A percentile compares a stretch with the other conserved stretches of the same genome.
Conservation (phyloP, 2,329 filamentous ascomycete genomes). For the Alternaria sp. region DNA sequence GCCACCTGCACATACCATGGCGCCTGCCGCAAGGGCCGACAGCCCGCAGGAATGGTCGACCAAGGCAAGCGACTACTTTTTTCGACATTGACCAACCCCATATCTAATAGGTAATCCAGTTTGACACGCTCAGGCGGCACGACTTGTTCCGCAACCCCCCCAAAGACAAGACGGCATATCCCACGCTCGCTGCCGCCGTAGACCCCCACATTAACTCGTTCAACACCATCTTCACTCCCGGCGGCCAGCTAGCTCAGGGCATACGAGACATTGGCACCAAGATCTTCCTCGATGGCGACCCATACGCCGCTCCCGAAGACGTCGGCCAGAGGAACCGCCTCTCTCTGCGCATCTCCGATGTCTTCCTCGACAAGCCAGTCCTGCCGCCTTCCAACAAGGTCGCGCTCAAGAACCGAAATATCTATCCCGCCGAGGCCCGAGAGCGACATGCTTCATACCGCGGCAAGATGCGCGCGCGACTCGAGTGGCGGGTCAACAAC, state of each 20-base stretch:
- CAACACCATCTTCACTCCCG: slow-evolving; percentile 83
- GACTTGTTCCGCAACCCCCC: slow-evolving; percentile 90
- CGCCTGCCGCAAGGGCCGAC: slow-evolving; percentile 55
- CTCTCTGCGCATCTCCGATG: slow-evolving; percentile 78
- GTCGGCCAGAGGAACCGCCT: slow-evolving; percentile 75
- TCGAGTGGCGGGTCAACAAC: slow-evolving; percentile 89
- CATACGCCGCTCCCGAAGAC: slow-evolving; percentile 61
- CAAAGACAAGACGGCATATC: slow-evolving; percentile 86
- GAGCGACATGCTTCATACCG: slow-evolving; percentile 93
- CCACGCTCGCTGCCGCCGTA: slow-evolving; percentile 83
- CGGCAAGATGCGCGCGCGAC: slow-evolving; percentile 81
- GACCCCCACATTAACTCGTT: slow-evolving; percentile 95
- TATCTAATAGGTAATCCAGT: slow-evolving; percentile 50
- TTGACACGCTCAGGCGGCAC: slow-evolving; percentile 85
- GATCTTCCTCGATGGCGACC: slow-evolving; percentile 82
- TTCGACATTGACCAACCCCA: neutral
- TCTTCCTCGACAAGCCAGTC: slow-evolving; percentile 82
- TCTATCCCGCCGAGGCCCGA: slow-evolving; percentile 91
- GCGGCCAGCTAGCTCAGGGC: slow-evolving; percentile 77
- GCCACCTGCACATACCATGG: slow-evolving; percentile 29
- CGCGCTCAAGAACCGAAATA: slow-evolving; percentile 79
- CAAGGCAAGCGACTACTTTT: slow-evolving; percentile 52
- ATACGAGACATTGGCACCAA: slow-evolving; percentile 91
- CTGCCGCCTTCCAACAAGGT: slow-evolving; percentile 86
- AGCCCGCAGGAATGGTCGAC: slow-evolving; percentile 72